These are phyloP conservation scores for Paramecium primaurelia DNA, from an alignment of 73 alveolate genomes.

Conservation along the genomic window DNA sequence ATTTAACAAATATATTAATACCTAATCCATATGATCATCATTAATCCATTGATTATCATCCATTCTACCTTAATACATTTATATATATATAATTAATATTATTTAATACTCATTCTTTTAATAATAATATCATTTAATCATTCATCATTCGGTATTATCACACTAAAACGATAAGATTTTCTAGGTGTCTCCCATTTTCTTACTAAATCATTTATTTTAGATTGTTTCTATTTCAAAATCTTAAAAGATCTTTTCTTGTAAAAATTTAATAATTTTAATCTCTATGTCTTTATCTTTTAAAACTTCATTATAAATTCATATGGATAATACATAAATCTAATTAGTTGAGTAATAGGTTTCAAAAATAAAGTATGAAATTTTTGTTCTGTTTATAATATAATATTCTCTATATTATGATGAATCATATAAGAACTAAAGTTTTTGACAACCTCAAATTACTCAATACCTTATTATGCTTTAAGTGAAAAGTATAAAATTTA, in stretches of 20 bases:
- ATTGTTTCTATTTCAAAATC: background rate
- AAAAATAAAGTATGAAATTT: background rate
- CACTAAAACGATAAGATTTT: background rate
- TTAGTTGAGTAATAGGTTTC: background rate
- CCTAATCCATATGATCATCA: slow-evolving; percentile 24
- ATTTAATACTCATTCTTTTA: background rate
- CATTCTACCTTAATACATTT: background rate
- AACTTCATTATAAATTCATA: background rate
- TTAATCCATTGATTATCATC: background rate
- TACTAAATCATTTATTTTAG: background rate
- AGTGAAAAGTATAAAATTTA: background rate
- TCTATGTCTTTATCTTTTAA: background rate
- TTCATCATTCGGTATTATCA: background rate
- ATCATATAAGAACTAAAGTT: background rate
- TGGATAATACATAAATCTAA: background rate
- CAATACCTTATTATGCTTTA: background rate
- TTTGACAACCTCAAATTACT: background rate
- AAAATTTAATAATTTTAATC: background rate
- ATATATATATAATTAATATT: background rate
- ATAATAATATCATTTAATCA: background rate
- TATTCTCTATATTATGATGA: background rate
- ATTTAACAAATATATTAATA: background rate
- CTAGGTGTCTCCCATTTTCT: background rate
- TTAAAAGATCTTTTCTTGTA: background rate
- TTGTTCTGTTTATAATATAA: background rate